Base-by-base conservation (phyloP, 805 yeast genomes). In the Candida silvicultrix region DNA sequence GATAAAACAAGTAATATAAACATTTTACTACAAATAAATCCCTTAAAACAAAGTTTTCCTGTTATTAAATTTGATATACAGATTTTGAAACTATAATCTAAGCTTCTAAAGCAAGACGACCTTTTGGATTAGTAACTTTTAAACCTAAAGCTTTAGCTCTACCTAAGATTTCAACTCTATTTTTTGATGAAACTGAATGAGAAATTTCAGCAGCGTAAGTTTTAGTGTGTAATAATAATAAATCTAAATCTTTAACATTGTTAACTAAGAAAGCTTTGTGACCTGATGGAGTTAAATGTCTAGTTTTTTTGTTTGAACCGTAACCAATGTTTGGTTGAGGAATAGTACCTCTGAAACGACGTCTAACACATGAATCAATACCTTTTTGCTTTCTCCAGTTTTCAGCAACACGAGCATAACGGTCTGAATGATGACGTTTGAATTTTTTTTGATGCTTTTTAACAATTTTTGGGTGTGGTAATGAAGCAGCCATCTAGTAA, bases 331-430 rank as follows among this genome's bases (percentile, higher is more conserved):
- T 90, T 82, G 99, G 99, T 83, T 92, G 95, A 67, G 90, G 81
- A 72, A 94, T 88, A 78, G 92, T 85, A 71, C 99, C 99, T 85
- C 97, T 89, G 96, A 94, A 94, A 83, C 94, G 85, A 83, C 99
- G 92, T 83, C 99, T 94, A 74, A 95, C 97, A 80, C 89, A 83
- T 64, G 98, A 90, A 83, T 94, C 99, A 73, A 94, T 94, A 94
- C 99, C 99, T 88, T 94, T 94, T 80, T 95, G 99, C 81, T 94
- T 92, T 89, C 99, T 94, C 99, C 99, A 95, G 84, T 83, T 85
- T 79, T 89, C 97, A 69, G 88, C 78, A 65, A 94, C 97, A 80
- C 99, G 90, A 83, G 83, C 84, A 80, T 89, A 92, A 80, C 97
- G 89, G 85, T 94, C 99, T 75, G 97, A 89, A 83, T 94, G 99